phyloP scores from a whole-genome alignment of 2,329 filamentous ascomycete genomes.

The Parastagonospora avenae region DNA sequence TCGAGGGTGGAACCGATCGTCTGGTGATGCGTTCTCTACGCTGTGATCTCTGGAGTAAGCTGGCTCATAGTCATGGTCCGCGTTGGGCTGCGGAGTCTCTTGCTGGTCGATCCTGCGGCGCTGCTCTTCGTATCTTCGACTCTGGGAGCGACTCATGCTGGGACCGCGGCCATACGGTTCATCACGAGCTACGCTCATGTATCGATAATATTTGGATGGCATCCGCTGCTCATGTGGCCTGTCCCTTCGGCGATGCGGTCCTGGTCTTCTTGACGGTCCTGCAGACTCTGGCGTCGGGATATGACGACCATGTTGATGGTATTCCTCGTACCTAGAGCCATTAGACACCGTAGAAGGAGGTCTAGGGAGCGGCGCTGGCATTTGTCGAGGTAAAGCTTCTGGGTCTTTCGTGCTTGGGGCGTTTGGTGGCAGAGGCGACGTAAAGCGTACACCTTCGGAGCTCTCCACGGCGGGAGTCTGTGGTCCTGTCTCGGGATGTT shows the following conservation, averaged over 20 bases:
- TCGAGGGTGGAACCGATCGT: constrained; percentile 33
- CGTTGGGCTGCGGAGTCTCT: constrained; percentile 42
- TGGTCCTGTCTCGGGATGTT: constrained; percentile 20
- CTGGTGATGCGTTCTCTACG: constrained; percentile 32
- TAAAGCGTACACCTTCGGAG: constrained; percentile 37
- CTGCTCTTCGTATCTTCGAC: constrained; percentile 43
- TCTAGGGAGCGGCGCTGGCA: constrained; percentile 23
- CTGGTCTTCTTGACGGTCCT: constrained; percentile 27
- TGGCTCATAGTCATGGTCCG: constrained; percentile 32
- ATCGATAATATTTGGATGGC: constrained; percentile 43
- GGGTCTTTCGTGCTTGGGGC: constrained; percentile 18
- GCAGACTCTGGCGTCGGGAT: constrained; percentile 33
- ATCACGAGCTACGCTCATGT: constrained; percentile 42
- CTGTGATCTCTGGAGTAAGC: constrained; percentile 41
- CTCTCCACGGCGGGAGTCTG: constrained; percentile 22
- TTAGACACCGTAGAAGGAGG: constrained; percentile 41
- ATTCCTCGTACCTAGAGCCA: constrained; percentile 39
- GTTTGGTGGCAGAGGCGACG: constrained; percentile 32
- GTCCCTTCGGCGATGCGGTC: constrained; percentile 39
- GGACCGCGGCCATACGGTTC: constrained; percentile 43
- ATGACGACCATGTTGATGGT: constrained; percentile 26
- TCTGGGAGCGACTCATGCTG: constrained; percentile 43
- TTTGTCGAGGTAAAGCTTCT: constrained; percentile 16
- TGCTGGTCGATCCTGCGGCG: constrained; percentile 44
- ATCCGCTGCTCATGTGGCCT: constrained; percentile 38